Evolutionary conservation across 2,329 filamentous ascomycete genomes (phyloP), one percentile per base, ranked within the genome.

Genomic region (Curvularia eragrostidis): DNA sequence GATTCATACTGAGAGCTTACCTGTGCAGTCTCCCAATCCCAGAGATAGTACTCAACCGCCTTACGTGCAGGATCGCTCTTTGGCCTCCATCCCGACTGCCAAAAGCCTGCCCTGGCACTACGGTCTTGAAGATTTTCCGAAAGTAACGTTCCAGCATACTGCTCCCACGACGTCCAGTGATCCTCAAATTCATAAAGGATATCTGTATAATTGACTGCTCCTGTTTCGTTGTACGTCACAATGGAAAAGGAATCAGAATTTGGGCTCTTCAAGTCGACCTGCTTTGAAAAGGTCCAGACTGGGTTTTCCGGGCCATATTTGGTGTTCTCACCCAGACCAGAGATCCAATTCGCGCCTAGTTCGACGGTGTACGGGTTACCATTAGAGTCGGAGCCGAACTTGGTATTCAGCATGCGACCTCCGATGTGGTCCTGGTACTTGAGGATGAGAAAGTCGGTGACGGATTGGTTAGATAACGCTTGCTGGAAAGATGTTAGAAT

Each of bases 281-380:
- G 87, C 72, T 88, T 82, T 0, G 83, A 74, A 36, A 88, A 71
- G 0, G 80, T 83, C 85, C 86, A 89, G 44, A 90, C 83, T 0
- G 87, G 88, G 48, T 90, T 88, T 47, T 86, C 82, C 62, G 51
- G 73, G 32, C 52, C 72, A 6, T 69, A 62, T 30, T 38, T 18
- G 0, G 66, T 58, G 24, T 73, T 74, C n/a, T 56, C 26, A 74
- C 79, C 24, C 78, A 69, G 23, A 77, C 81, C 77, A 79, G 81
- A 28, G 80, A 82, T 80, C 88, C 88, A 91, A 61, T 90, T 91
- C 6, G 88, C 88, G 2, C 88, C 88, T 0, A 88, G 75, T 70
- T 90, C 88, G 9, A 91, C 79, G 0, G 78, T 80, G 58, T 86
- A 87, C 0, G 84, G 63, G 12, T 60, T 57, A 82, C 85, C 85